Conservation (phyloP, 495 filamentous ascomycete genomes). For the Podospora didyma region DNA sequence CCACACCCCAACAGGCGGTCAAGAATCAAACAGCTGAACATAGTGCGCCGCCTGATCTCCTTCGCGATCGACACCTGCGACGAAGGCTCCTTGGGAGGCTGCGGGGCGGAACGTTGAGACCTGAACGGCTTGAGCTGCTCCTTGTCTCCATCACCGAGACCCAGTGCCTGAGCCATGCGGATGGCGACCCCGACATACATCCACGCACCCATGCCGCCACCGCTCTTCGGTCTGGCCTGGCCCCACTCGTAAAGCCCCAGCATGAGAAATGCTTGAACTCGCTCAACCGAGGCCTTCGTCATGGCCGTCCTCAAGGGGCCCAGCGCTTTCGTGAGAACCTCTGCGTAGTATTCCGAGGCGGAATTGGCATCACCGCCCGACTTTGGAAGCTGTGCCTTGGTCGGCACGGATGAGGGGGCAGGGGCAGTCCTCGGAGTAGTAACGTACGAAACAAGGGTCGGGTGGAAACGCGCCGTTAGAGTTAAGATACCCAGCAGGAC, state of each 20-base stretch:
- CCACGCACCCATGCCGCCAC: conserved; percentile 74
- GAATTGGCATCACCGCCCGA: conserved; percentile 51
- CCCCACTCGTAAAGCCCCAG: conserved; percentile 83
- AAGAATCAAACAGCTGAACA: conserved; percentile 82
- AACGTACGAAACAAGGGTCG: conserved; percentile 60
- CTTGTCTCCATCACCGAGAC: conserved; percentile 62
- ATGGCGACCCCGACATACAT: conserved; percentile 75
- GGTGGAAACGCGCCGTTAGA: conserved; percentile 75
- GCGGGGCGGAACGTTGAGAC: conserved; percentile 14
- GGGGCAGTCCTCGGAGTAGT: conserved; percentile 38
- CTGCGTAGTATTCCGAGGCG: conserved; percentile 77
- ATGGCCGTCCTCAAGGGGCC: conserved; percentile 52
- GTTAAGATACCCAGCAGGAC: conserved; percentile 75
- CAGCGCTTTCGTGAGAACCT: conserved; percentile 62
- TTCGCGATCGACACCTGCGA: conserved; percentile 59
- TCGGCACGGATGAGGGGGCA: conserved; percentile 21
- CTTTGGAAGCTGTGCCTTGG: conserved; percentile 31
- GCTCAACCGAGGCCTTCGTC: conserved; percentile 59
- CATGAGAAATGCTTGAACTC: conserved; percentile 77
- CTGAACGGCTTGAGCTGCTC: conserved; percentile 23
- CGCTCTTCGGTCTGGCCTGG: conserved; percentile 51
- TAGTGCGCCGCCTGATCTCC: conserved; percentile 75
- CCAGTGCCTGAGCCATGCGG: conserved; percentile 66
- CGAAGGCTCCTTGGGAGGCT: conserved; percentile 16
- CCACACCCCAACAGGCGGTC: conserved; percentile 77